A percentile compares a stretch with the other conserved stretches of the same genome.
phyloP scores from a whole-genome alignment of 2,329 filamentous ascomycete genomes.

The Purpureocillium takamizusanense region DNA sequence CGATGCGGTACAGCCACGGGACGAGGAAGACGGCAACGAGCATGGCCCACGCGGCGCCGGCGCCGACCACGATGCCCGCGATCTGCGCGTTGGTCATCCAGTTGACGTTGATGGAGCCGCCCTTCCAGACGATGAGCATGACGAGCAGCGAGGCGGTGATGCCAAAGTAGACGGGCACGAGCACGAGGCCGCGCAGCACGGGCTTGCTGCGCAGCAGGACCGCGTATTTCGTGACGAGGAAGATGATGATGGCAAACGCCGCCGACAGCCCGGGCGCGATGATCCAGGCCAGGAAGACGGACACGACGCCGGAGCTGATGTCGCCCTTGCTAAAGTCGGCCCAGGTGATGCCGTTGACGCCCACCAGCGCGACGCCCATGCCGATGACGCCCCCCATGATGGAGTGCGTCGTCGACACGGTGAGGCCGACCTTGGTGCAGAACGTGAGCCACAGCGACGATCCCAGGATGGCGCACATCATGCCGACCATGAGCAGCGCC shows the following conservation, averaged over 20 bases:
- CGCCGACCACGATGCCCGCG: conserved; percentile 43
- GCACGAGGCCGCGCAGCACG: conserved; percentile 39
- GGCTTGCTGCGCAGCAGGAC: conserved; percentile 46
- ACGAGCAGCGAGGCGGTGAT: conserved; percentile 43
- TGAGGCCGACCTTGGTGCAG: conserved; percentile 43
- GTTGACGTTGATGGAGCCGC: conserved; percentile 33
- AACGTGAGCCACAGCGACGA: conserved; percentile 47
- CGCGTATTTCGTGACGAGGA: conserved; percentile 46
- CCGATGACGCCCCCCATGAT: conserved; percentile 53
- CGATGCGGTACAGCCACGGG: conserved; percentile 48
- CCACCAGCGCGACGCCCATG: conserved; percentile 47
- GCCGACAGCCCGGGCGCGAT: conserved; percentile 49
- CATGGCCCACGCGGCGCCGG: conserved; percentile 38
- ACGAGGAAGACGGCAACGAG: conserved; percentile 45
- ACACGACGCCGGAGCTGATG: conserved; percentile 26
- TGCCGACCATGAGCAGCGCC: conserved; percentile 46
- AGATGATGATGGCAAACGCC: conserved; percentile 43
- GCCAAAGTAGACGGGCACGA: conserved; percentile 48
- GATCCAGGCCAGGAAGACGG: conserved; percentile 50
- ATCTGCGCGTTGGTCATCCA: conserved; percentile 36
- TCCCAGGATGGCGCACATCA: conserved; percentile 45
- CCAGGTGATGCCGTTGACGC: conserved; percentile 44
- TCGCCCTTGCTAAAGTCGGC: conserved; percentile 37
- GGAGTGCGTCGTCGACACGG: conserved; percentile 54
- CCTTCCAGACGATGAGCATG: conserved; percentile 54